Evolutionary conservation across 176 grass and related monocot species (phyloP).

Genomic region (Musa troglodytarum): DNA sequence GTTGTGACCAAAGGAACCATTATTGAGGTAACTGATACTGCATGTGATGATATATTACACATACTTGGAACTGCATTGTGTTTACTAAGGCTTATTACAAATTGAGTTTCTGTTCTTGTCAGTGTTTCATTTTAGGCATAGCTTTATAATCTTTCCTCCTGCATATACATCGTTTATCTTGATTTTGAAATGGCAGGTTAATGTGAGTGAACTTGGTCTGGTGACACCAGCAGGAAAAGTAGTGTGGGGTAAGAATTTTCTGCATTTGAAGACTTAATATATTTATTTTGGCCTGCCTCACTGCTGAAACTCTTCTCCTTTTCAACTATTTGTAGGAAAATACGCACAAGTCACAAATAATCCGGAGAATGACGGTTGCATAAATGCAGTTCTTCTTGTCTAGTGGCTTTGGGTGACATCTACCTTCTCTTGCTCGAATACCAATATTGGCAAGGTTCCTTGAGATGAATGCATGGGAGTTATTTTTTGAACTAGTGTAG

Average conservation of each 20-base stretch:
- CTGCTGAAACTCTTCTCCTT: neutral
- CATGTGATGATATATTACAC: neutral
- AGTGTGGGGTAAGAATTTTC: conserved; percentile 65
- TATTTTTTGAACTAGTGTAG: no score
- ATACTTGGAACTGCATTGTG: neutral
- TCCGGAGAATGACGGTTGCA: conserved; percentile 81
- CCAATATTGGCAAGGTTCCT: no score
- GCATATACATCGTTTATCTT: neutral
- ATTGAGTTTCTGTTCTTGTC: no score
- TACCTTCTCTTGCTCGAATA: no score
- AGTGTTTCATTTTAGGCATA: no score
- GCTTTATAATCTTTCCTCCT: no score
- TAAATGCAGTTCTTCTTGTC: conserved; percentile 82
- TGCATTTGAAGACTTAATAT: neutral
- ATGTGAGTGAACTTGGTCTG: conserved; percentile 85
- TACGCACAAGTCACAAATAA: conserved; percentile 91
- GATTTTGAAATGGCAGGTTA: conserved; percentile 44
- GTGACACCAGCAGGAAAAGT: conserved; percentile 95
- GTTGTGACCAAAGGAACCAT: conserved; percentile 87
- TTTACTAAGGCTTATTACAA: neutral
- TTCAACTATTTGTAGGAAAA: conserved; percentile 47
- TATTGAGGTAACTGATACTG: conserved; percentile 45
- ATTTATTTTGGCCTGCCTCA: conserved; percentile 2
- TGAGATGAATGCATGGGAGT: no score
- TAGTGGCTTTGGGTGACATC: conserved; percentile 14